Conservation (phyloP, 2,329 filamentous ascomycete genomes). For the Coleophoma crateriformis region DNA sequence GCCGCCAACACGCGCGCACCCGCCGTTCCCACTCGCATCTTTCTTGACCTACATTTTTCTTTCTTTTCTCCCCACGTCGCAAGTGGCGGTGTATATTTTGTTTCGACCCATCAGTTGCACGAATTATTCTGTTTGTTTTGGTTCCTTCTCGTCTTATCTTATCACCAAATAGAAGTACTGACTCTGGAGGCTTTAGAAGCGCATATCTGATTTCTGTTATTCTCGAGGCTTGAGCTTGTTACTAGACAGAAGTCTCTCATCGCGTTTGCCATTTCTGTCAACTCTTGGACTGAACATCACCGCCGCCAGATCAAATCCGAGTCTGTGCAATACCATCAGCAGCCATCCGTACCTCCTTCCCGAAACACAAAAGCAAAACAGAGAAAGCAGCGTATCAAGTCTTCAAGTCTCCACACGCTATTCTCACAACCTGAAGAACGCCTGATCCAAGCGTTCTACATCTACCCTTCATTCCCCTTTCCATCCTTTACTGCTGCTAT, state of each 20-base stretch:
- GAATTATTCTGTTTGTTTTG: neutral
- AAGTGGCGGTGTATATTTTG: neutral
- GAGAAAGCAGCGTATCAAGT: constrained; percentile 14
- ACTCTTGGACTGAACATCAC: neutral
- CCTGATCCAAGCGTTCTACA: constrained; percentile 22
- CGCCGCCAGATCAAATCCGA: no score
- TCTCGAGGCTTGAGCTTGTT: neutral
- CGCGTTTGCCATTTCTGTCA: neutral
- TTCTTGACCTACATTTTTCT: neutral
- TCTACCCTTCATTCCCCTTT: constrained; percentile 16
- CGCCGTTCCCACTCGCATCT: constrained; percentile 10
- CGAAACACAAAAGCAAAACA: constrained; percentile 20
- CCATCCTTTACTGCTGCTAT: constrained; percentile 2
- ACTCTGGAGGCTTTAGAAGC: no score
- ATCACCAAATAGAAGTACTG: no score
- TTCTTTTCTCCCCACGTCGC: neutral
- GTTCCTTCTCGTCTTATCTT: no score
- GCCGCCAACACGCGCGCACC: constrained; percentile 6
- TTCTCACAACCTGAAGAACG: constrained; percentile 20
- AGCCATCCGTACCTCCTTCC: constrained; percentile 11
- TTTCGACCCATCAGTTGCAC: neutral
- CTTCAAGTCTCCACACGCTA: constrained; percentile 13
- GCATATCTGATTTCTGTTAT: no score
- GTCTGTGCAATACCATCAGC: neutral
- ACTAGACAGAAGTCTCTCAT: neutral